Conservation (phyloP, 129 eudicot species). For the Chrysanthemum makinoi region DNA sequence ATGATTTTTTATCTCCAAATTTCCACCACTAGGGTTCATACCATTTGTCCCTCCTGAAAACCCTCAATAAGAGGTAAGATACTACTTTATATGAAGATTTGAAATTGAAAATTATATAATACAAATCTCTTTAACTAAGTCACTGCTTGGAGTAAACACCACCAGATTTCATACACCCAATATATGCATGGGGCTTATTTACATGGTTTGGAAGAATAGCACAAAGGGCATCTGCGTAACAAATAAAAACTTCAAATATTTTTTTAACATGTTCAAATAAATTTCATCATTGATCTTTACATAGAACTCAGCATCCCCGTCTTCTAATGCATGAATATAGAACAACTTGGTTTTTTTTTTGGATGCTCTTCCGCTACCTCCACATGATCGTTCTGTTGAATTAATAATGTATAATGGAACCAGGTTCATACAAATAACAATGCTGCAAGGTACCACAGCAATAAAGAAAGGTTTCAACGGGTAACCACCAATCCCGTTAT, state of each 20-base stretch:
- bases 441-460: too few species aligned
- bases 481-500: too few species aligned
- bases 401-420: not conserved
- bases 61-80: constrained; percentile 2
- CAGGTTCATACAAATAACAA: not conserved
- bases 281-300: constrained; percentile 86
- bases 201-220: constrained; percentile 60
- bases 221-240: constrained; percentile 67
- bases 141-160: constrained; percentile 81
- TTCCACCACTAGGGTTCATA: constrained; percentile 99
- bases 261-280: constrained; percentile 40
- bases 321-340: constrained; percentile 55
- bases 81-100: not conserved
- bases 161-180: constrained; percentile 96
- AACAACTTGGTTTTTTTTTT: constrained; percentile 57
- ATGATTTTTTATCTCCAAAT: constrained; percentile 88
- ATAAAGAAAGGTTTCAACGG: too few species aligned
- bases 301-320: constrained; percentile 91
- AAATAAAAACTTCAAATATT: constrained; percentile 3
- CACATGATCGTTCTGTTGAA: constrained; percentile 59
- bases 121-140: constrained; percentile 26
- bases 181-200: constrained; percentile 72
- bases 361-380: constrained; percentile 57
- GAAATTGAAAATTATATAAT: not conserved
- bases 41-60: constrained; percentile 72